Base-by-base conservation (phyloP, 352 stramenopile genomes). In the Blastocystis sp. region DNA sequence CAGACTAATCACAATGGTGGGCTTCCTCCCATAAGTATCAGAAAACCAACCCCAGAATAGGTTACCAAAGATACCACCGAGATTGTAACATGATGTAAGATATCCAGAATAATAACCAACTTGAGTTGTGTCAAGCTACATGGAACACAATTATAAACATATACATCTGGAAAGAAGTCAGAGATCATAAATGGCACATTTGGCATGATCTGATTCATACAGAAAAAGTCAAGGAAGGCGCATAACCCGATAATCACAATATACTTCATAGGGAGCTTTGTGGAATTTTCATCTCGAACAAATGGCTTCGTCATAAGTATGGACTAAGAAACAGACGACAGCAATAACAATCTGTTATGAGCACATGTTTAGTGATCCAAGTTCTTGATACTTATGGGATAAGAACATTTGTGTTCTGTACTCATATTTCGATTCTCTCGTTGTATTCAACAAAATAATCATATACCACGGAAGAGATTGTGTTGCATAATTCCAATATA, bases 11-110 rank as follows among this genome's bases (percentile, higher is more conserved):
- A 52, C 19, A 51, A 87, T 74, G 4, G 59, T 65, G 1, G 77
- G 54, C 49, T 87, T 87, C 12, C 77, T 66, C 32, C 77, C 77
- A 77, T 74, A 87, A 11, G 39, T 49, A 42, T 87, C 77, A 46
- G 77, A 58, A 29, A 87, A 87, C 77, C 77, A 87, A 37, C 77
- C 77, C 77, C 77, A 87, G 39, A 87, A 87, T 7, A 87, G 35
- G 56, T 78, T 77, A 5, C 57, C 77, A 58, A 87, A 87, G 35
- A 87, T 77, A 54, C 77, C 77, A 27, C 77, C 77, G 19, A 87
- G 46, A 37, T 58, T 61, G 49, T 87, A 87, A 46, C 56, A 78
- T 29, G 77, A 32, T 1, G 56, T 77, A 4, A 87, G n/a, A 27
- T 77, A 77, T 11, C 77, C 77, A 19, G 54, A 87, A 51, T 87